Evolutionary conservation across 305 asterid genomes (phyloP), one percentile per base, ranked within the genome.

Genomic region (Caryopteris hybrid): DNA sequence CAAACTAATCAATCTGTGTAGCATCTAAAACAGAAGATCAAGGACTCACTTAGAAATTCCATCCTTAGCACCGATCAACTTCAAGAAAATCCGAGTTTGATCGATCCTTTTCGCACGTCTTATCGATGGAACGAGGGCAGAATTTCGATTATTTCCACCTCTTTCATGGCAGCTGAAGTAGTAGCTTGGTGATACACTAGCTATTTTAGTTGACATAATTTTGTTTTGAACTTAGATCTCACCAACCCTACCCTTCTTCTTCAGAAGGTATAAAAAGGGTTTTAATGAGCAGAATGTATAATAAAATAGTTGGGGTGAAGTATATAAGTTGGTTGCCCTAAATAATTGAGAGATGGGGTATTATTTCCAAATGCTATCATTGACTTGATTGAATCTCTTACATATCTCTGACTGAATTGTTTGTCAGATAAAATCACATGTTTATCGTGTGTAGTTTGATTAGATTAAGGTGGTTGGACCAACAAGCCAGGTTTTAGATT

Each of bases 11-110:
- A 5, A 12, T 3, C 1, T 16, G 3, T 1, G 10, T 16, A 46
- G 23, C 8, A 9, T 25, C 11, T 14, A 8, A 20, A 2, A 9
- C 45, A 33, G 36, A 36, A 48, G 18, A n/a, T n/a, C n/a, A n/a
- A n/a, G n/a, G n/a, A 34, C 73, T 55, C 23, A 74, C 74, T 17
- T 73, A 33, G 62, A 61, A 48, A 41, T 60, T 48, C 69, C 78
- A 61, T 52, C 22, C 16, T 67, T 47, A 13, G 70, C 47, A 20
- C 54, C 20, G 20, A 25, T 25, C 31, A 56, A 74, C n/a, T 33
- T 50, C 27, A 33, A 22, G 47, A 60, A 39, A 61, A 14, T 8
- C 7, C n/a, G 62, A 57, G 64, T 5, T 31, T 14, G 58, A 65
- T 55, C 38, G 39, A 72, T 47, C 53, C 25, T 64, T 11, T 34